Conservation (phyloP, 108 stramenopile genomes). For the Mediolabrus comicus region DNA sequence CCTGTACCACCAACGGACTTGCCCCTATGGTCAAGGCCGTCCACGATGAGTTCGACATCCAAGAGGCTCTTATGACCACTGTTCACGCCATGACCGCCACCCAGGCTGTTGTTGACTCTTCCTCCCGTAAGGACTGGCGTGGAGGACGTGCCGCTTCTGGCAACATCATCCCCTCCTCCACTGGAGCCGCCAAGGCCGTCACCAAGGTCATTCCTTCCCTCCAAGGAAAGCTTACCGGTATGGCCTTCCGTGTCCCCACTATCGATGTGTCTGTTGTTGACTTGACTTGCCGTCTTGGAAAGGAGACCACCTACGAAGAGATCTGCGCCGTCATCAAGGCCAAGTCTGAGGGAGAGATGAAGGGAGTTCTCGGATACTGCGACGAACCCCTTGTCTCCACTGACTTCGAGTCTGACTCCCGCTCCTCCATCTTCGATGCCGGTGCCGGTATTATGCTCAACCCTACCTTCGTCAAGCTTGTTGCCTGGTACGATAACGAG, state of each 20-base stretch:
- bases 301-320: slow-evolving; percentile 69
- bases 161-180: slow-evolving; percentile 92
- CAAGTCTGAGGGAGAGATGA: slow-evolving; percentile 89
- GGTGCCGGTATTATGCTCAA: slow-evolving; percentile 90
- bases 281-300: slow-evolving; percentile 82
- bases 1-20: slow-evolving; percentile 96
- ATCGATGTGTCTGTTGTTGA: slow-evolving; percentile 89
- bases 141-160: slow-evolving; percentile 90
- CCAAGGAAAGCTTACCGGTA: slow-evolving; percentile 97
- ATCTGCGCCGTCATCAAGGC: slow-evolving; percentile 84
- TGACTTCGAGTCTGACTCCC: slow-evolving; percentile 91
- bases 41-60: slow-evolving; percentile 89
- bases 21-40: slow-evolving; percentile 92
- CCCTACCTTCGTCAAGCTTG: slow-evolving; percentile 89
- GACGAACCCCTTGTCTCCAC: slow-evolving; percentile 94
- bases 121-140: slow-evolving; percentile 89
- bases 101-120: slow-evolving; percentile 82
- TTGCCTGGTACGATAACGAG: slow-evolving; percentile 94
- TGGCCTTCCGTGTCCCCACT: slow-evolving; percentile 91
- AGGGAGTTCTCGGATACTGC: slow-evolving; percentile 98
- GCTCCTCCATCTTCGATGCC: slow-evolving; percentile 88
- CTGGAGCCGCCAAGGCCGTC: slow-evolving; percentile 99
- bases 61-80: slow-evolving; percentile 92
- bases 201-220: slow-evolving; percentile 99
- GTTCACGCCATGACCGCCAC: slow-evolving; percentile 93